These are phyloP conservation scores for Pezicula neosporulosa DNA, from an alignment of 2,329 filamentous ascomycete genomes.

Conservation along the genomic window DNA sequence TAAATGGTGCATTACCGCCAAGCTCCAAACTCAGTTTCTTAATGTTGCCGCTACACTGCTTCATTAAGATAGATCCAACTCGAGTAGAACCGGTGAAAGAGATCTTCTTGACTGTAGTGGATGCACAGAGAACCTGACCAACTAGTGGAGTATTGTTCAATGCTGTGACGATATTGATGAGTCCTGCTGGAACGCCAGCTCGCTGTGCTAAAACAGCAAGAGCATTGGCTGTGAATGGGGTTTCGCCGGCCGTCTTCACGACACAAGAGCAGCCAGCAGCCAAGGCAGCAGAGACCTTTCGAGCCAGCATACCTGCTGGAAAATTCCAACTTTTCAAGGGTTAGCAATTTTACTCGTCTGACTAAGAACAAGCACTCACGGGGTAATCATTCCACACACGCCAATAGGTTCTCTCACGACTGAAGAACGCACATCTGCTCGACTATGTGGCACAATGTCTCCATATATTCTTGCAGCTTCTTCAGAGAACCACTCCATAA, in stretches of 20 bases:
- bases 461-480: conserved; percentile 38
- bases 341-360: too few species aligned
- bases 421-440: background rate
- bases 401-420: conserved; percentile 11
- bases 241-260: conserved; percentile 84
- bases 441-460: background rate
- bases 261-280: conserved; percentile 84
- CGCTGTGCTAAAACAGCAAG: conserved; percentile 72
- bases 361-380: background rate
- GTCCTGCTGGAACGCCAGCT: conserved; percentile 73
- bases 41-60: conserved; percentile 30
- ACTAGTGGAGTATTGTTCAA: conserved; percentile 36
- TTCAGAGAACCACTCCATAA: conserved; percentile 61
- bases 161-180: conserved; percentile 62
- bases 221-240: conserved; percentile 70
- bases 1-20: conserved; percentile 90
- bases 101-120: conserved; percentile 31
- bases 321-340: conserved; percentile 40
- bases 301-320: conserved; percentile 46
- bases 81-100: conserved; percentile 65
- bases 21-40: conserved; percentile 51
- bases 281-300: conserved; percentile 58
- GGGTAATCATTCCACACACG: conserved; percentile 14
- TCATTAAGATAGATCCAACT: conserved; percentile 34
- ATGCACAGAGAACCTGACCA: conserved; percentile 23